Conservation (phyloP, 306 rosid genomes). For the Sicyos edulis region DNA sequence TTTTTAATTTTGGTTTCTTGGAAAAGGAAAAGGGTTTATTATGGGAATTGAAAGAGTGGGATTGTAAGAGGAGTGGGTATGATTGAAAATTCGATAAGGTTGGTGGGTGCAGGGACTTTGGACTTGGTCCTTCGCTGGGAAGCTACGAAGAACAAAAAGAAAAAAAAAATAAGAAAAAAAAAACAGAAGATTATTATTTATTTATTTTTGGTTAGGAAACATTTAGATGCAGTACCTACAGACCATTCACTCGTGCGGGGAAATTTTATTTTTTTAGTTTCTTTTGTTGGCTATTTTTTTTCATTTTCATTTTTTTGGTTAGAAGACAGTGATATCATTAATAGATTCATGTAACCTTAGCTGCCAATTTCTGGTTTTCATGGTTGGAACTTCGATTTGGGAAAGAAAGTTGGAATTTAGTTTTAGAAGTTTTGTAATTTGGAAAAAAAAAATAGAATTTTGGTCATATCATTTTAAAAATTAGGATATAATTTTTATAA, state of each 20-base stretch:
- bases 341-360: constrained; percentile 8
- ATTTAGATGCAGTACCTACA: not conserved
- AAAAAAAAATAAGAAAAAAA: too few species aligned
- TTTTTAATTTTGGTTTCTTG: too few species aligned
- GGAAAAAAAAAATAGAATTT: too few species aligned
- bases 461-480: too few species aligned
- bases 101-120: constrained; percentile 3
- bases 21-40: too few species aligned
- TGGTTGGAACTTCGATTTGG: too few species aligned
- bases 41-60: not conserved
- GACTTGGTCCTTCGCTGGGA: not conserved
- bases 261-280: not conserved
- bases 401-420: too few species aligned
- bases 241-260: constrained; percentile 17
- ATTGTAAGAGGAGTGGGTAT: not conserved
- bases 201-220: constrained; percentile 1
- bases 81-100: constrained; percentile 8
- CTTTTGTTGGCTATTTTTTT: not conserved
- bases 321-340: not conserved
- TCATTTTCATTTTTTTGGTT: not conserved
- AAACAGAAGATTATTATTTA: too few species aligned
- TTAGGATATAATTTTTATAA: too few species aligned
- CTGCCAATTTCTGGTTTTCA: not conserved
- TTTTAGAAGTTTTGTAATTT: too few species aligned
- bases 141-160: constrained; percentile 7